phyloP scores from a whole-genome alignment of 225 moss, liverwort and hornwort species.

The Sphagnum tenellum region DNA sequence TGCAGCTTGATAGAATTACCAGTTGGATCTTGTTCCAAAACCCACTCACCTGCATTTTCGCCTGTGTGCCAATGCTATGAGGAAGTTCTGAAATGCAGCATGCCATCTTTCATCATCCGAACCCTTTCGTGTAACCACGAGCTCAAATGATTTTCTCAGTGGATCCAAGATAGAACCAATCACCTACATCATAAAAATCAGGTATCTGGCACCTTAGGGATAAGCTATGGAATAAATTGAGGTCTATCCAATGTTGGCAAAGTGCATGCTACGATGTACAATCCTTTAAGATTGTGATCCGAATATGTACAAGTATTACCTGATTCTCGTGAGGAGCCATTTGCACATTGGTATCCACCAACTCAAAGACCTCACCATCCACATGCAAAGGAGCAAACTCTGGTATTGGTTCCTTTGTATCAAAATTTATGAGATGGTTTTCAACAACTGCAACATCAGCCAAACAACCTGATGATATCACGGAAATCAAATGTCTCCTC shows the following conservation, averaged over 20 bases:
- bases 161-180: background rate
- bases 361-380: no score
- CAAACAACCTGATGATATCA: background rate
- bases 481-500: background rate
- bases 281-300: no score
- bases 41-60: background rate
- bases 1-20: no score
- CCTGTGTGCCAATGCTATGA: conserved; percentile 11
- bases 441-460: background rate
- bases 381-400: no score
- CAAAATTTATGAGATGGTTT: background rate
- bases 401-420: no score
- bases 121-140: background rate
- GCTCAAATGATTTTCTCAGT: background rate
- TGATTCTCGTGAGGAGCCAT: background rate
- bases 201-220: no score
- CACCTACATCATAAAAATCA: background rate
- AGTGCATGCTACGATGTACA: no score
- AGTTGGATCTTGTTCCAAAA: no score
- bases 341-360: conserved; percentile 3
- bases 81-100: conserved; percentile 2
- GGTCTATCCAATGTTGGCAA: no score
- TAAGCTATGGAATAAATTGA: no score
- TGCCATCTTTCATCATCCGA: conserved; percentile 12
- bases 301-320: background rate